Base-by-base conservation (phyloP, 371 early-diverging fungal genomes). In the Synchytrium microbalum region DNA sequence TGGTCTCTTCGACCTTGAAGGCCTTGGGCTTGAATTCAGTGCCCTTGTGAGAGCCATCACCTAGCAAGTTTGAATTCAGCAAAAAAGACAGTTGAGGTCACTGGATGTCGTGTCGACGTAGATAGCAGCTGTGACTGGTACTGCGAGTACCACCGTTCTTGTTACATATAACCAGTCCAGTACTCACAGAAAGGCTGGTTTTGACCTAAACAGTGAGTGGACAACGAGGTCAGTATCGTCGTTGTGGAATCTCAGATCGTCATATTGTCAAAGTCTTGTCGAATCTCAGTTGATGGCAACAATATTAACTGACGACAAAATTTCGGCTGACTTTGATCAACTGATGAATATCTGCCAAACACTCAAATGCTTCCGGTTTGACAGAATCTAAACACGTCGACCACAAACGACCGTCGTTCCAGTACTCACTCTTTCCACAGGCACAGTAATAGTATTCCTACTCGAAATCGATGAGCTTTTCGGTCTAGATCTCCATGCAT, bases 1-100 rank as follows among this genome's bases (percentile, higher is more conserved):
- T 69, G 54, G 55, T 63, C 59, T 73, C 69, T 14, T 65, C 64
- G 51, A 73, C 73, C 30, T 58, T 65, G 65, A 73, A 69, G 57
- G 67, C 67, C 28, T 62, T 30, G 1, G 73, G 70, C 0, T 32
- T 63, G 58, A 69, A 58, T 2, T 56, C 51, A 28, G 59, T 64
- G 56, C 70, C 73, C 24, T 56, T 56, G 56, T 56, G 56, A 8
- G 46, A 38, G 5, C 46, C 46, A 10, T n/a, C n/a, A n/a, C n/a
- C n/a, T n/a, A n/a, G n/a, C n/a, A n/a, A n/a, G n/a, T n/a, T n/a
- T n/a, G n/a, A n/a, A n/a, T n/a, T n/a, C n/a, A n/a, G n/a, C n/a
- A n/a, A n/a, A n/a, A n/a, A n/a, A n/a, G n/a, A n/a, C n/a, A n/a
- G n/a, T 5, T 38, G 46, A 38, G 46, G 46, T 10, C 46, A 38